Conservation (phyloP, 441 rosid genomes). For the Erodium moschatum region DNA sequence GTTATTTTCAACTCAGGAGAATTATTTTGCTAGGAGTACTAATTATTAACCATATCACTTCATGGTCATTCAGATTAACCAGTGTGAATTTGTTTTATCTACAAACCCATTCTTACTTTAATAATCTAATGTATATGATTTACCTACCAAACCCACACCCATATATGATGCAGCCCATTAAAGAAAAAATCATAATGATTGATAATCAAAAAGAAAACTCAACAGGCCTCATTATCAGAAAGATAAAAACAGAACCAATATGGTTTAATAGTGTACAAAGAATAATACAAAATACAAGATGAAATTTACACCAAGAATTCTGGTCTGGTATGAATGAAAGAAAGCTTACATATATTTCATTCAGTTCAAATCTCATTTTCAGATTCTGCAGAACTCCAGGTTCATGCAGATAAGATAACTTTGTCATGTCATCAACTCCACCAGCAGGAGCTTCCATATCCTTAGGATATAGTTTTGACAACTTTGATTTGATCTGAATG, state of each 20-base stretch:
- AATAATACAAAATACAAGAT: neutral
- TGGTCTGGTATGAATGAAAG: neutral
- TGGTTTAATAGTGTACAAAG: neutral
- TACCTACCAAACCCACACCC: neutral
- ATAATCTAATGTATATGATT: neutral
- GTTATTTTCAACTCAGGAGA: neutral
- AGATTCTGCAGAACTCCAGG: slow-evolving; percentile 93
- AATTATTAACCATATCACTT: neutral
- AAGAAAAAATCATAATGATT: neutral
- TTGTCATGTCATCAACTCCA: slow-evolving; percentile 99
- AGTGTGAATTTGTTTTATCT: neutral
- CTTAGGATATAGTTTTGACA: slow-evolving; percentile 74
- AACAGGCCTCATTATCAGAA: neutral
- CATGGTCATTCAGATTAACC: neutral
- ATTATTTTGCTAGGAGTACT: neutral
- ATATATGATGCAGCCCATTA: neutral
- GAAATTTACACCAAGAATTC: neutral
- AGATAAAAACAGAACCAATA: neutral
- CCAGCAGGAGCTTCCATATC: slow-evolving; percentile 94
- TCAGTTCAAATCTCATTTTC: slow-evolving; percentile 74
- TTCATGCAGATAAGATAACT: slow-evolving; percentile 88
- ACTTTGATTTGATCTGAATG: slow-evolving; percentile 49
- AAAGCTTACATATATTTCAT: slow-evolving; percentile 80
- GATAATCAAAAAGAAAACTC: too few relatives aligned
- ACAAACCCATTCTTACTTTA: slow-evolving; percentile 3